These are phyloP conservation scores for Penicillium arizonense DNA, from an alignment of 495 filamentous ascomycete species.

Conservation along the genomic window DNA sequence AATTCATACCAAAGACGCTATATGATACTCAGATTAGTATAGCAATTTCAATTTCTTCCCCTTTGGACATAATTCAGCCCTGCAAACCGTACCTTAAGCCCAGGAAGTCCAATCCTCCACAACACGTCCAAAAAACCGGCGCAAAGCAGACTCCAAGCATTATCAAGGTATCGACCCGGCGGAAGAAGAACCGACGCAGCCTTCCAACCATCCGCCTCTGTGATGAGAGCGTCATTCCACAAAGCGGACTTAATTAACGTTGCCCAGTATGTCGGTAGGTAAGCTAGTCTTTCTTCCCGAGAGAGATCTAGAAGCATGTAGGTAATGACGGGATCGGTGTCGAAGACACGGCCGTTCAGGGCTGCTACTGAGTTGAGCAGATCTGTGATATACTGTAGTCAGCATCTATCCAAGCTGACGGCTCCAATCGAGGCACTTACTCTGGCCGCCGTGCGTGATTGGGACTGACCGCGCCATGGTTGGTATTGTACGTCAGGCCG, in stretches of 20 bases:
- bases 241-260: conserved; percentile 22
- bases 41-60: background rate
- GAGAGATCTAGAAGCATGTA: conserved; percentile 29
- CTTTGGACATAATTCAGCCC: background rate
- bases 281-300: conserved; percentile 18
- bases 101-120: conserved; percentile 21
- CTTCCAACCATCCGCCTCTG: conserved; percentile 28
- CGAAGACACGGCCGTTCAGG: conserved; percentile 24
- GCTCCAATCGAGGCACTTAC: conserved; percentile 5
- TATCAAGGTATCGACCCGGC: conserved; percentile 19
- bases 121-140: conserved; percentile 22
- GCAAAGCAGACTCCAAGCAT: conserved; percentile 20
- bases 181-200: conserved; percentile 24
- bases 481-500: background rate
- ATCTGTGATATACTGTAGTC: conserved; percentile 6
- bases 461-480: conserved; percentile 18
- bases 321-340: conserved; percentile 22
- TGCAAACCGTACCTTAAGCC: conserved; percentile 16
- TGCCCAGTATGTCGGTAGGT: conserved; percentile 24
- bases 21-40: background rate
- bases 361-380: conserved; percentile 14
- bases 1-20: conserved; percentile 28
- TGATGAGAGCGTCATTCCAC: conserved; percentile 26
- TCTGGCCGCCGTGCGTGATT: conserved; percentile 21
- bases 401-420: background rate